A percentile compares a stretch with the other conserved stretches of the same genome.
Evolutionary conservation across 441 rosid species (phyloP).

Genomic region (Populus tomentosa): DNA sequence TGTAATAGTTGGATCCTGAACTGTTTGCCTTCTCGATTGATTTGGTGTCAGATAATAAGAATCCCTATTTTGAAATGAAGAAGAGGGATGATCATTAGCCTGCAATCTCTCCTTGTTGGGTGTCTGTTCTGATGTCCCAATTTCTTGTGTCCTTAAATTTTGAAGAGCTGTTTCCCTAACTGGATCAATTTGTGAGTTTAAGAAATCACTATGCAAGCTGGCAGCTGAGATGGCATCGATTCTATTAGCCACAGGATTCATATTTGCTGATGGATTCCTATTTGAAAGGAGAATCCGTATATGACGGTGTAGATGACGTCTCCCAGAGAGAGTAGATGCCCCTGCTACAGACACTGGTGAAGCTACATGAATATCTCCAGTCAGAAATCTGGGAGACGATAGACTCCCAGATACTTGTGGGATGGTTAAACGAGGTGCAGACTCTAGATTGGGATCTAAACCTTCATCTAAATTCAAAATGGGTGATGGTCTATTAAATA

Average conservation of each 20-base stretch:
- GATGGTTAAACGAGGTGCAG: conserved; percentile 53
- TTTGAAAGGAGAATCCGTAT: conserved; percentile 64
- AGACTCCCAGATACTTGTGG: conserved; percentile 43
- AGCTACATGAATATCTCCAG: conserved; percentile 42
- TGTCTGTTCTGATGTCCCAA: conserved; percentile 26
- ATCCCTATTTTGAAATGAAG: conserved; percentile 41
- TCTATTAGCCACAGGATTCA: conserved; percentile 41
- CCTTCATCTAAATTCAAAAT: conserved; percentile 38
- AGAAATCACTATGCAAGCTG: conserved; percentile 34
- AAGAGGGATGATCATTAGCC: conserved; percentile 29
- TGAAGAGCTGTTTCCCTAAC: conserved; percentile 37
- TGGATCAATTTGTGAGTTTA: conserved; percentile 41
- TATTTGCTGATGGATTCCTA: conserved; percentile 30
- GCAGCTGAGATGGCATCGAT: conserved; percentile 37
- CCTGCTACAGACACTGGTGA: conserved; percentile 71
- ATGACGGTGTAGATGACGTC: conserved; percentile 82
- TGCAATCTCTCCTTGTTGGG: conserved; percentile 42
- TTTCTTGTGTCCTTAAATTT: conserved; percentile 34
- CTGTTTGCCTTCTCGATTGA: conserved; percentile 39
- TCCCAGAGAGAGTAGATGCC: conserved; percentile 70
- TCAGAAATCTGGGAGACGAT: conserved; percentile 64
- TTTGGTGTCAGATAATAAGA: conserved; percentile 31
- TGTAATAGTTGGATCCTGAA: conserved; percentile 30
- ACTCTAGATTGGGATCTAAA: conserved; percentile 39
- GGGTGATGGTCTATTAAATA: conserved; percentile 44